These are phyloP conservation scores for Sphaerulina musiva DNA, from an alignment of 2,329 filamentous ascomycete species.

Conservation along the genomic window DNA sequence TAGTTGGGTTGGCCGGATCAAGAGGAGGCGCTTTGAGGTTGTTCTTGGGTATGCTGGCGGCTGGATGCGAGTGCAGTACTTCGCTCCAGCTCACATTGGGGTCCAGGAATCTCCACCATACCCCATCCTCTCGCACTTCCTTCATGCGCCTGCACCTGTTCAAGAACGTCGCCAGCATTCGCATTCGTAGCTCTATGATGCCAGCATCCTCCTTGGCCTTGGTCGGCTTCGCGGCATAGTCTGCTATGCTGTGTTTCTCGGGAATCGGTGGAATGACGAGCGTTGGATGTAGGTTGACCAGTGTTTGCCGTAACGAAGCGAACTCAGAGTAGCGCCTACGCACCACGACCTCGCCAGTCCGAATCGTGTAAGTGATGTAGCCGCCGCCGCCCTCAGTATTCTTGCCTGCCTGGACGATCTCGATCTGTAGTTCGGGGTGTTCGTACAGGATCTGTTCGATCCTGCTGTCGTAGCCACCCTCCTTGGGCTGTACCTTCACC, in stretches of 20 bases:
- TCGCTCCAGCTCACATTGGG: conserved; percentile 97
- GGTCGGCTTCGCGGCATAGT: conserved; percentile 95
- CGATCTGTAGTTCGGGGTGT: conserved; percentile 78
- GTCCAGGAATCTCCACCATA: conserved; percentile 96
- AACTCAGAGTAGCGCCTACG: conserved; percentile 95
- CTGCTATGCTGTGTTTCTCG: conserved; percentile 97
- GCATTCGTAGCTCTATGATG: conserved; percentile 93
- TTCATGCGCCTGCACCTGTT: conserved; percentile 93
- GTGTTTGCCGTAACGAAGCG: conserved; percentile 76
- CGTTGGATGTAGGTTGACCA: conserved; percentile 88
- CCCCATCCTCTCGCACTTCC: conserved; percentile 81
- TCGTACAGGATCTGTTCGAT: conserved; percentile 98
- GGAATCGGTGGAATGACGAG: conserved; percentile 94
- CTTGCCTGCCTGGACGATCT: conserved; percentile 94
- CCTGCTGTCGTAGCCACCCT: conserved; percentile 85
- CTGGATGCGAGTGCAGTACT: conserved; percentile 86
- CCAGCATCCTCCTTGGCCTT: conserved; percentile 96
- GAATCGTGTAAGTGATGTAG: conserved; percentile 95
- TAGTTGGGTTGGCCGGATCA: conserved; percentile 83
- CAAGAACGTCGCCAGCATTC: conserved; percentile 92
- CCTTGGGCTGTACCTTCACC: conserved; percentile 54
- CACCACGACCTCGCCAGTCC: conserved; percentile 91
- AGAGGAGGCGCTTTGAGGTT: conserved; percentile 92
- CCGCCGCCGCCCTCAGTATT: conserved; percentile 84
- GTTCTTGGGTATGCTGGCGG: conserved; percentile 87